phyloP scores from a whole-genome alignment of 176 grass and related monocot species.

The Olyra latifolia region DNA sequence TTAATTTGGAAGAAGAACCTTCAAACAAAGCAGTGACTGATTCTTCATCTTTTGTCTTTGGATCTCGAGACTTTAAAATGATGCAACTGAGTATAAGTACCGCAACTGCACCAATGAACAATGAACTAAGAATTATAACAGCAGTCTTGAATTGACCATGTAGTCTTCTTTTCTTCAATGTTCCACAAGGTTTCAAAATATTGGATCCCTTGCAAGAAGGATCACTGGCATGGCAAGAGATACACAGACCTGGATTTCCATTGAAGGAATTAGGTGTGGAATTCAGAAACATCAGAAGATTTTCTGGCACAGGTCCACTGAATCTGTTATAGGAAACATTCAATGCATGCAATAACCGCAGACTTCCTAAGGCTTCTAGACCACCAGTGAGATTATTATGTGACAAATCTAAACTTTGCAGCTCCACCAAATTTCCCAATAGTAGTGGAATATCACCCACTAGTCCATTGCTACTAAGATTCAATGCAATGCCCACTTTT shows the following conservation, averaged over 20 bases:
- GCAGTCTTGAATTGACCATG: conserved; percentile 31
- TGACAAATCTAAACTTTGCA: conserved; percentile 78
- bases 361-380: conserved; percentile 40
- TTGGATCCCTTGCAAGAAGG: conserved; percentile 40
- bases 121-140: conserved; percentile 50
- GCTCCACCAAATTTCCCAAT: conserved; percentile 46
- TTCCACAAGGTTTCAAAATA: conserved; percentile 41
- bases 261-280: conserved; percentile 59
- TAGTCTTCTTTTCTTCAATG: conserved; percentile 26
- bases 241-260: conserved; percentile 64
- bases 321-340: conserved; percentile 80
- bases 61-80: conserved; percentile 25
- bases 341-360: conserved; percentile 41
- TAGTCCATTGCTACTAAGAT: conserved; percentile 67
- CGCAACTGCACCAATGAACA: conserved; percentile 33
- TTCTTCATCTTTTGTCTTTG: conserved; percentile 12
- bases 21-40: conserved; percentile 36
- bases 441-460: conserved; percentile 45
- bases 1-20: conserved; percentile 51
- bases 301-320: conserved; percentile 51
- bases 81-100: conserved; percentile 37
- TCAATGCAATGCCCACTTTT: conserved; percentile 54
- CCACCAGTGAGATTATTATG: conserved; percentile 61
- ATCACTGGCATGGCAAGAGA: conserved; percentile 41
- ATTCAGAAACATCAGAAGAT: conserved; percentile 53